Evolutionary conservation across 1,139 yeast genomes (phyloP), one percentile per base, ranked within the genome.

Genomic region (Suhomyces maxii): DNA sequence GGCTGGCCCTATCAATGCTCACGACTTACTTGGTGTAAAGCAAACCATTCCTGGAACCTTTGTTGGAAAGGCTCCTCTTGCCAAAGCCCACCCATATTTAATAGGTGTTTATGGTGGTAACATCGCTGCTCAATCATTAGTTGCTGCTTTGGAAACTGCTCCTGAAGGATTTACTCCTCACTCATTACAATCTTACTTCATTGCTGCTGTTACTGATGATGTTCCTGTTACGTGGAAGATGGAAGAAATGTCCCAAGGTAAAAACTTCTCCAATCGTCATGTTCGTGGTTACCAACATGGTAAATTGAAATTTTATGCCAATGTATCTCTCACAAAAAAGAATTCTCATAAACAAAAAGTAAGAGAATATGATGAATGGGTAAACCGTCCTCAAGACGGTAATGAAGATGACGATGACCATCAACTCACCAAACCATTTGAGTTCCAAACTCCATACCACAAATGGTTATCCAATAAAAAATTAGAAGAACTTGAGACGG

Each of bases 241-340:
- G 8, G 59, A 56, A 31, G 36, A 48, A 33, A 62, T 68, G n/a
- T 68, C 73, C 39, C 64, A 79, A 48, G 95, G 95, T 3, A 80
- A 77, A 49, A 83, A 55, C 50, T 86, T 83, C 58, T 70, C 77
- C 40, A 84, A 85, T 42, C 73, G 87, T 45, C 76, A 80, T 37
- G 77, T 86, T 5, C 69, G 71, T 40, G 87, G 84, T 0, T 68
- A 65, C 37, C 90, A 85, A 61, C 61, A 71, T 25, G 81, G 78
- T 10, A 63, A 65, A 14, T 58, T 83, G 42, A 75, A 77, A 34
- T 83, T 77, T 57, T 69, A 77, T 18, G 79, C 85, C 13, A 77
- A 77, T 33, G 65, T 84, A 7, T 77, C 89, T 3, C 76, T 82
- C 38, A 69, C 79, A 8, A 56, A 55, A 36, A 62, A 59, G 42